These are phyloP conservation scores for Ceratocystiopsis sp. DNA, from an alignment of 2,329 filamentous ascomycete genomes.

Conservation along the genomic window DNA sequence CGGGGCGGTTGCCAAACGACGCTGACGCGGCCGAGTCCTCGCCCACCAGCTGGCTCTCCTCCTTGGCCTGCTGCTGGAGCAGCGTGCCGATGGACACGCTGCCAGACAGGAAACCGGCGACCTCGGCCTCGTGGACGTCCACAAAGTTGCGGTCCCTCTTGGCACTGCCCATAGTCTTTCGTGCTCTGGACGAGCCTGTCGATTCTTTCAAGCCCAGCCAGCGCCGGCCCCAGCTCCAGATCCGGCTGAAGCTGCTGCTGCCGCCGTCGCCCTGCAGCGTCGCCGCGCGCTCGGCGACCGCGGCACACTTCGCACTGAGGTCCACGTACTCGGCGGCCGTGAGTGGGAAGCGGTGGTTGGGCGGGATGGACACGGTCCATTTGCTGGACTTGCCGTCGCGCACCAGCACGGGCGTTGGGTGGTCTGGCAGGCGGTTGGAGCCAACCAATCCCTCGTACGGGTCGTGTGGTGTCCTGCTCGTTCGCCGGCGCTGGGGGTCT, in stretches of 20 bases:
- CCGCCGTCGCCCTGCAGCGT: slow-evolving; percentile 13
- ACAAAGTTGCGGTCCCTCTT: slow-evolving; percentile 38
- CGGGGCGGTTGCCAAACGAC: slow-evolving; percentile 27
- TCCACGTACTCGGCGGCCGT: slow-evolving; percentile 46
- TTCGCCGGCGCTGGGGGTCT: slow-evolving; percentile 21
- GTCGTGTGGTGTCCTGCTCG: slow-evolving; percentile 23
- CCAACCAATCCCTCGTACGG: slow-evolving; percentile 48
- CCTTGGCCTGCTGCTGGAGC: slow-evolving; percentile 12
- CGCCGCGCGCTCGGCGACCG: slow-evolving; percentile 42
- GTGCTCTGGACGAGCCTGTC: neutral
- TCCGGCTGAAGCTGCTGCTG: neutral
- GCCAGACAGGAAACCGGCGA: slow-evolving; percentile 40
- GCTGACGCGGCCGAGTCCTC: slow-evolving; percentile 19
- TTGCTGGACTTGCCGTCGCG: slow-evolving; percentile 47
- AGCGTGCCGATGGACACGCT: slow-evolving; percentile 21
- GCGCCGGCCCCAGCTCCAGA: neutral
- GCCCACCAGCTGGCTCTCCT: slow-evolving; percentile 25
- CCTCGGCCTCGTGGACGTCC: slow-evolving; percentile 56
- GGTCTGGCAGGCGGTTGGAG: slow-evolving; percentile 47
- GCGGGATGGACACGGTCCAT: slow-evolving; percentile 72
- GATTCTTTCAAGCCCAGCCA: neutral
- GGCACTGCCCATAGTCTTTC: neutral
- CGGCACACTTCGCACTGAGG: slow-evolving; percentile 50
- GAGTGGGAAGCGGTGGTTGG: slow-evolving; percentile 48
- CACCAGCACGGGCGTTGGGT: slow-evolving; percentile 56